Evolutionary conservation across 306 rosid genomes (phyloP).

Genomic region (Glycine tomentella): DNA sequence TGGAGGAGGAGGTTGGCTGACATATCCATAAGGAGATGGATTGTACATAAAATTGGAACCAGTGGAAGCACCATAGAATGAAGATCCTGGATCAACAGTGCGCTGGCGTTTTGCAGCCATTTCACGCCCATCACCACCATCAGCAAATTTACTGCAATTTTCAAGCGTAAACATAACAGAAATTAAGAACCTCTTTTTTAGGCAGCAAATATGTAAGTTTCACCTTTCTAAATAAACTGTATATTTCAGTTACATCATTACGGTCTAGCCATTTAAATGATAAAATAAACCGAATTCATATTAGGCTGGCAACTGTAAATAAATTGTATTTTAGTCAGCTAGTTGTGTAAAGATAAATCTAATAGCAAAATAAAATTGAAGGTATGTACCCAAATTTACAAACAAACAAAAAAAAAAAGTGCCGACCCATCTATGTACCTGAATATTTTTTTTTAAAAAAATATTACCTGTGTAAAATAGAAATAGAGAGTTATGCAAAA

Average conservation of each 20-base stretch:
- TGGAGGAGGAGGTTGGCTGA: constrained; percentile 82
- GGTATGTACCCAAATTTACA: neutral
- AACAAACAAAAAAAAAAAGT: too few species aligned
- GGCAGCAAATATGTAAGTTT: constrained; percentile 8
- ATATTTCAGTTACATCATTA: constrained; percentile 23
- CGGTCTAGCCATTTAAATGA: constrained; percentile 6
- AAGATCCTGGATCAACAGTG: constrained; percentile 76
- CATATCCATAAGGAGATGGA: constrained; percentile 82
- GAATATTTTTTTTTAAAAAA: too few species aligned
- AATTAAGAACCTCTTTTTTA: constrained; percentile 31
- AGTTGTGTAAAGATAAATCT: constrained; percentile 5
- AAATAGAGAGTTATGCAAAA: too few species aligned
- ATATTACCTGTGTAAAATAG: too few species aligned
- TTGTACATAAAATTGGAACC: constrained; percentile 81
- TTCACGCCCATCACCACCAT: constrained; percentile 90
- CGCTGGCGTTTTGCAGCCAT: constrained; percentile 96
- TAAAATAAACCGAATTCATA: constrained; percentile 18
- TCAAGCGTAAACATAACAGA: constrained; percentile 40
- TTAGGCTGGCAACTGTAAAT: neutral
- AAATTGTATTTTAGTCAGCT: neutral
- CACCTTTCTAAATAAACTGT: neutral
- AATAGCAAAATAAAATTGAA: constrained; percentile 24
- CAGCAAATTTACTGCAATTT: constrained; percentile 60
- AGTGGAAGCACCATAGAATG: constrained; percentile 79
- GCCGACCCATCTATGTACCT: too few species aligned